Evolutionary conservation across 2,329 filamentous ascomycete genomes (phyloP), one percentile per base, ranked within the genome.

Genomic region (Botrytis galanthina): DNA sequence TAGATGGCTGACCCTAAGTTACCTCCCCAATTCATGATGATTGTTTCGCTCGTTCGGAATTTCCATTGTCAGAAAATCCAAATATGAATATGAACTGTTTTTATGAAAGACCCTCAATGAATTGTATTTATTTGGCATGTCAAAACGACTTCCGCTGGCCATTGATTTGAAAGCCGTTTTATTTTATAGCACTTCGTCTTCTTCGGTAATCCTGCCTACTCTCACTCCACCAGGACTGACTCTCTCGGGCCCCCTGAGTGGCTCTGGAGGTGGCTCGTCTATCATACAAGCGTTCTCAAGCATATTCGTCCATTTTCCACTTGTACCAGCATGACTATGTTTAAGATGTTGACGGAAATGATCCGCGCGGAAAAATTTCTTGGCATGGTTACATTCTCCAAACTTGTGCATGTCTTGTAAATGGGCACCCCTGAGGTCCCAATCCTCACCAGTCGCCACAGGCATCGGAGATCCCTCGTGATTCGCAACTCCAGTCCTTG

Each of bases 301-400:
- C 87, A 97, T 95, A 83, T 98, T 98, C 20, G 96, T 99, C 96
- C 96, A 99, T 83, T 98, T 98, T 46, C 96, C 96, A 82, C 94
- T 98, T 0, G 94, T 95, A 51, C 96, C 96, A 54, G 93, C 93
- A 83, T 98, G 96, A 82, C 94, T 98, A 82, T 99, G 96, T 86
- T 98, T 99, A 74, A 99, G 86, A 83, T 99, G 96, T 83, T 99
- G 96, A 74, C 96, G 91, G 86, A 99, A 99, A 82, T 99, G 96
- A 82, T 99, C 96, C 48, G 96, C 96, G 54, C 96, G 90, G 85
- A 93, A 99, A 82, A 99, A 99, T 82, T 98, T 98, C 86, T 99
- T 99, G 78, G 93, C 92, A 80, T 96, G 94, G 82, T 99, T 99
- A 87, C 96, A 99, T 84, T 98, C 96, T 76, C 94, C 90, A 81